Evolutionary conservation across 2,329 filamentous ascomycete genomes (phyloP), one percentile per base, ranked within the genome.

Genomic region (Penicillium sp.): DNA sequence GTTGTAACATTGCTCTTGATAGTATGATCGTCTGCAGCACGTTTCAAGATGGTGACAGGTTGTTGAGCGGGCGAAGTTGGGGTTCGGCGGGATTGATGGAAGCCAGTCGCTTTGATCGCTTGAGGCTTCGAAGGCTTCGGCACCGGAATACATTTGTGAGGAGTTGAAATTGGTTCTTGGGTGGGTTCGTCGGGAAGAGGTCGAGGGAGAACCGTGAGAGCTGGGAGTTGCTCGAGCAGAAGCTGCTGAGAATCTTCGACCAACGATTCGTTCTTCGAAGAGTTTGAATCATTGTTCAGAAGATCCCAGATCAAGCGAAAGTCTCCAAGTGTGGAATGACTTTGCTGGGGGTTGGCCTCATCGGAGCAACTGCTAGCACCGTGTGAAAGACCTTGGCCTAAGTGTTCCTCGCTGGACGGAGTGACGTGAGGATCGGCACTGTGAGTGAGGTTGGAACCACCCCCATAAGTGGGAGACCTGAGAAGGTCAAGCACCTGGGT

Each of bases 401-500:
- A 56, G 57, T 54, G 57, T 59, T 59, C 37, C n/a, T 62, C 45
- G 34, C 42, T 20, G 22, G 52, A 41, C 22, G 62, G 55, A 54
- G 52, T 15, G 38, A 34, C 49, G 42, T 48, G 25, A 35, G 49
- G 47, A 55, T 68, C 57, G 53, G 49, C 31, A 62, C 60, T 61
- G 51, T 58, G 49, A 63, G 37, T 38, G 35, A 52, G 34, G 42
- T 34, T 34, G 42, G 67, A 58, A 34, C 48, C 57, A 47, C 60
- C 49, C 57, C 59, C 48, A 28, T 63, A 62, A 8, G 67, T 67
- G 20, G 75, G 73, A 14, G 74, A 76, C 51, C 73, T 69, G 7
- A 81, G 72, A 50, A 82, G 74, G 62, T 76, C 72, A 63, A 79
- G 76, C 63, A 78, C 80, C 65, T 76, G 73, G 64, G 73, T 70